phyloP scores from a whole-genome alignment of 2,329 filamentous ascomycete species.

The Pseudogymnoascus sp. region DNA sequence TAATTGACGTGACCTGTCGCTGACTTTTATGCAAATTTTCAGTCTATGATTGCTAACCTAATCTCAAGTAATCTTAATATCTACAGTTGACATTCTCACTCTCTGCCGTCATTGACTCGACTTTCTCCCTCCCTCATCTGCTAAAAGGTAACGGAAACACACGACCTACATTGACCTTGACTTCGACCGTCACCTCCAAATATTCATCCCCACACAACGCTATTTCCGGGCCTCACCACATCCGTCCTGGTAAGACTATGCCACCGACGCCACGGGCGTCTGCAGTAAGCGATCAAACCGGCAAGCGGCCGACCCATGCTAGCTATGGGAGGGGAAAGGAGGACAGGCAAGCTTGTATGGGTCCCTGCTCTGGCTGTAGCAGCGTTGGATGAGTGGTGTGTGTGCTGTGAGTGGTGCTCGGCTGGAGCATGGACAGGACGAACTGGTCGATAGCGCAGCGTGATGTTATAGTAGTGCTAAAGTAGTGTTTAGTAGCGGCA shows the following conservation, averaged over 20 bases:
- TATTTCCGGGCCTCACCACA: background rate
- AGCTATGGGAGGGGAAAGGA: background rate
- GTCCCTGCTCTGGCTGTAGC: background rate
- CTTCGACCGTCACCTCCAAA: background rate
- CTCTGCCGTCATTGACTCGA: background rate
- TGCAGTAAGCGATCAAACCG: slow-evolving; percentile 7
- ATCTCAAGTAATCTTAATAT: background rate
- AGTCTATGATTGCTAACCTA: background rate
- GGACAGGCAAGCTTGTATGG: slow-evolving; percentile 2
- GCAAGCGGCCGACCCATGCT: slow-evolving; percentile 4
- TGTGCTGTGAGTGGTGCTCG: background rate
- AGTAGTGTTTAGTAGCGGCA: background rate
- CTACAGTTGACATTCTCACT: background rate
- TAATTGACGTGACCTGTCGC: background rate
- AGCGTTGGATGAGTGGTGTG: background rate
- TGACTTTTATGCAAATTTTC: background rate
- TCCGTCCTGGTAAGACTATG: background rate
- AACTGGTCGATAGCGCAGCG: background rate
- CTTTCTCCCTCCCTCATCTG: background rate
- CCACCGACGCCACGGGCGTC: background rate
- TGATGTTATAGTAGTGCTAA: background rate
- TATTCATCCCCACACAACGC: slow-evolving; percentile 6
- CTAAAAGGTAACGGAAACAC: background rate
- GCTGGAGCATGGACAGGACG: too few relatives aligned
- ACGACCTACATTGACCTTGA: background rate